Evolutionary conservation across 805 yeast species (phyloP), one percentile per base, ranked within the genome.

Genomic region (Candida namnaoensis): DNA sequence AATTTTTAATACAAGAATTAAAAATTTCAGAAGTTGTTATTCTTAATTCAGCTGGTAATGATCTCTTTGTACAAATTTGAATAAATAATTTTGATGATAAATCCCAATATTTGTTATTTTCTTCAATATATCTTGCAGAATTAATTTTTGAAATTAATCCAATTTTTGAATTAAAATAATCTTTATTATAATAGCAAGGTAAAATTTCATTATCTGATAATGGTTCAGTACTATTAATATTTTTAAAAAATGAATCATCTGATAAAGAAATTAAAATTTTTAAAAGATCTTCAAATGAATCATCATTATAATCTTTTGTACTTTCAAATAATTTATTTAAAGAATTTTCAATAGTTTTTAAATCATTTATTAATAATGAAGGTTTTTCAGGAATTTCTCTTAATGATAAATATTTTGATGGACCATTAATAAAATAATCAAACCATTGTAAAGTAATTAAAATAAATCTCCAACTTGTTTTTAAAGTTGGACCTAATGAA

Each of bases 401-500:
- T 12, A 57, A 47, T 12, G 59, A 53, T n/a, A 57, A 51, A 28
- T 51, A 58, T 27, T 58, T 59, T 0, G 79, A 64, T 11, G 78
- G 74, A 0, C 91, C 91, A 53, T 78, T 69, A n/a, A 82, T 51
- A 49, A 66, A 83, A 51, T 79, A 84, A 42, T 83, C 79, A 38
- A 82, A 69, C 95, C 95, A 85, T 58, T 84, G 95, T 43, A 88
- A 66, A 0, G 95, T 74, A 5, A 75, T 69, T 15, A 80, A 53
- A 5, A 82, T 57, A 14, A 69, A 69, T 11, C 62, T 59, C 98
- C 98, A 91, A 30, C 83, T 76, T 4, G 63, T 56, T 6, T 72
- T 73, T 13, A 91, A 66, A 1, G 79, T 73, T 1, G 90, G 74
- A 0, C 96, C 97, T n/a, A 91, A 61, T 0, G 96, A 84, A 3